phyloP scores from a whole-genome alignment of 2,329 filamentous ascomycete species.

The Hymenoscyphus repandus region DNA sequence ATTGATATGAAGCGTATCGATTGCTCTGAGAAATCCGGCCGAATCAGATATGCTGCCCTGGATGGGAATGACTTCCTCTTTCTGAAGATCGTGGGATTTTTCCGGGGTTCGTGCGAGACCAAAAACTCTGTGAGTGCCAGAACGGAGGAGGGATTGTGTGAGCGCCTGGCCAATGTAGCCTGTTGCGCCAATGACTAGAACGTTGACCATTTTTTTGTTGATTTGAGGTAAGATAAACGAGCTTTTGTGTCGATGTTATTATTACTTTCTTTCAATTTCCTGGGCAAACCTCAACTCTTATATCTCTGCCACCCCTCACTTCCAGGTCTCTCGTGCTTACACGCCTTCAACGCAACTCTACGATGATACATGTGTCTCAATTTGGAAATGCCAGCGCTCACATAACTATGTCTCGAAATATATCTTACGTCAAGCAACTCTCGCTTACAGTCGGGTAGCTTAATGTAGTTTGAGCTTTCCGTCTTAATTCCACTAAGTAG shows the following conservation, averaged over 20 bases:
- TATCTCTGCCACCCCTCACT: no score
- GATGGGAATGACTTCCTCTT: constrained; percentile 33
- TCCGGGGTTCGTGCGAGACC: constrained; percentile 31
- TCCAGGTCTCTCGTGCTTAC: no score
- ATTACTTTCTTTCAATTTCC: no score
- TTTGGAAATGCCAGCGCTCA: no score
- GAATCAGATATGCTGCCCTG: constrained; percentile 21
- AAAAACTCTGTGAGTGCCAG: constrained; percentile 31
- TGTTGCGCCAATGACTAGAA: constrained; percentile 49
- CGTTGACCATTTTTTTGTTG: constrained; percentile 19
- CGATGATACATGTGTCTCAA: no score
- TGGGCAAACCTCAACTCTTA: no score
- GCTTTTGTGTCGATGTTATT: background rate
- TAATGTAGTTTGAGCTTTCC: no score
- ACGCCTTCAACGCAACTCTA: no score
- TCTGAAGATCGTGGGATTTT: constrained; percentile 30
- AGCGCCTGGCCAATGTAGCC: constrained; percentile 52
- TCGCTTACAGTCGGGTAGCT: no score
- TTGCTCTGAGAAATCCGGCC: constrained; percentile 15
- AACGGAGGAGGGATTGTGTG: constrained; percentile 41
- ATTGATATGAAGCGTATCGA: constrained; percentile 29
- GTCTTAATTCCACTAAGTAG: no score
- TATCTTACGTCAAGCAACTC: no score
- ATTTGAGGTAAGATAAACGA: background rate
- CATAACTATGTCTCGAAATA: no score